Percentiles rank a stretch among this genome's conserved stretches.
Evolutionary conservation across 768 basidiomycete species (phyloP).

Genomic region (Boletus rubroflammeus): DNA sequence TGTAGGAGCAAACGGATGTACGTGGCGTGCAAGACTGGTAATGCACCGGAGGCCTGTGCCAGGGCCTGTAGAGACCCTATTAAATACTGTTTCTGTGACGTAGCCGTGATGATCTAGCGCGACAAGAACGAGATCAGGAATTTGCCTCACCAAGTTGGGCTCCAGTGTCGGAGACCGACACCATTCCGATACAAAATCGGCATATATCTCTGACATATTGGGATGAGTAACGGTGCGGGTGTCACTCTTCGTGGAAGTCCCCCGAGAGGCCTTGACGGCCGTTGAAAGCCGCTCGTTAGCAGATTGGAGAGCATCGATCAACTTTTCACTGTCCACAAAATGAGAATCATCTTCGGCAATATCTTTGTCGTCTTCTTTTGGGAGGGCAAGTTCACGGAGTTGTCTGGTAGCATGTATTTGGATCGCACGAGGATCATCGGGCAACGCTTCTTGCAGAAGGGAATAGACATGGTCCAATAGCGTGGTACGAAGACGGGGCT

Average conservation of each 20-base stretch:
- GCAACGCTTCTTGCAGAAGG: slow-evolving; percentile 36
- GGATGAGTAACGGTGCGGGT: slow-evolving; percentile 20
- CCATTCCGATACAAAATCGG: slow-evolving; percentile 48
- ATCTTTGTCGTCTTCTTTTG: slow-evolving; percentile 18
- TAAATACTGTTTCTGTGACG: slow-evolving; percentile 52
- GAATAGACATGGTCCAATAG: slow-evolving; percentile 45
- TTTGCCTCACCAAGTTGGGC: slow-evolving; percentile 29
- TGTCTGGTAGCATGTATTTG: slow-evolving; percentile 38
- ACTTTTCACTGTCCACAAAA: slow-evolving; percentile 15
- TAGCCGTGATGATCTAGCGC: slow-evolving; percentile 1
- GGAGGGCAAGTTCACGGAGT: slow-evolving; percentile 28
- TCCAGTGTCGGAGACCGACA: slow-evolving; percentile 34
- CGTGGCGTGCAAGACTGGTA: slow-evolving; percentile 33
- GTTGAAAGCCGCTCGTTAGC: slow-evolving; percentile 30
- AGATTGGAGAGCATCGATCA: slow-evolving; percentile 29
- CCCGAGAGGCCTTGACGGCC: slow-evolving; percentile 29
- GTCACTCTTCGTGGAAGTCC: slow-evolving; percentile 6
- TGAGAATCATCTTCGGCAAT: slow-evolving; percentile 3
- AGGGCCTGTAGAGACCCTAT: slow-evolving; percentile 40
- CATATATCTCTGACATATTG: slow-evolving; percentile 36
- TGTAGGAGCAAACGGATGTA: slow-evolving; percentile 36
- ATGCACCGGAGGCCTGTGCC: slow-evolving; percentile 20
- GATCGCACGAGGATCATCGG: slow-evolving; percentile 37
- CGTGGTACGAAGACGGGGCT: slow-evolving; percentile 34
- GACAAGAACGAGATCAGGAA: neutral